phyloP scores from a whole-genome alignment of 2,329 filamentous ascomycete genomes.

The Sporothrix brasiliensis region DNA sequence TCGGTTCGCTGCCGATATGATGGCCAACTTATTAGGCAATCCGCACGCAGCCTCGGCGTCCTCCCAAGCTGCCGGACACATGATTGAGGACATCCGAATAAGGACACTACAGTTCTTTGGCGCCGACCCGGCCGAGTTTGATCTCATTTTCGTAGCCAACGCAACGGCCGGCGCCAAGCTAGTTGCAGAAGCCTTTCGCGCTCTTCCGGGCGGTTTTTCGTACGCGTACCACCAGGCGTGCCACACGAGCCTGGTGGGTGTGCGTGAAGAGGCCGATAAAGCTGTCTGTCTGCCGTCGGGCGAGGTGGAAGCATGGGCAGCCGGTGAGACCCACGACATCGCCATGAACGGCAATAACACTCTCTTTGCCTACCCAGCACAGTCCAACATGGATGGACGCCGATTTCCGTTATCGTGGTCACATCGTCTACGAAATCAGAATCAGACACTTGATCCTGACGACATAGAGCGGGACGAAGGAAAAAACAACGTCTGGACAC shows the following conservation, averaged over 20 bases:
- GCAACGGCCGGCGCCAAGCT: conserved; percentile 90
- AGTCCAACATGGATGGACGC: conserved; percentile 89
- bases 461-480: conserved; percentile 31
- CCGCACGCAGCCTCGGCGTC: conserved; percentile 85
- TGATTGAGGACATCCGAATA: conserved; percentile 75
- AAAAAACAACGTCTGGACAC: conserved; percentile 57
- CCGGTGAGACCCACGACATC: conserved; percentile 37
- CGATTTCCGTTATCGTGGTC: conserved; percentile 75
- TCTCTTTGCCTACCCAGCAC: conserved; percentile 80
- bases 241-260: conserved; percentile 85
- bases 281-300: conserved; percentile 69
- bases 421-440: conserved; percentile 32
- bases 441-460: background rate
- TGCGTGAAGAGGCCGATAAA: conserved; percentile 68
- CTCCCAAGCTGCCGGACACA: conserved; percentile 73
- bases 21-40: conserved; percentile 79
- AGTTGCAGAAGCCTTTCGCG: conserved; percentile 75
- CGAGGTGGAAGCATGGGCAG: conserved; percentile 68
- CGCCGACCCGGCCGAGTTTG: conserved; percentile 78
- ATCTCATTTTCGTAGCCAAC: conserved; percentile 89
- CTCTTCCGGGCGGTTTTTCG: conserved; percentile 69
- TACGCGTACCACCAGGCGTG: conserved; percentile 83
- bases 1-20: conserved; percentile 76
- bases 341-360: conserved; percentile 37
- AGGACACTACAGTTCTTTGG: conserved; percentile 75